Conservation (phyloP, 805 yeast species). For the Candida chilensis region DNA sequence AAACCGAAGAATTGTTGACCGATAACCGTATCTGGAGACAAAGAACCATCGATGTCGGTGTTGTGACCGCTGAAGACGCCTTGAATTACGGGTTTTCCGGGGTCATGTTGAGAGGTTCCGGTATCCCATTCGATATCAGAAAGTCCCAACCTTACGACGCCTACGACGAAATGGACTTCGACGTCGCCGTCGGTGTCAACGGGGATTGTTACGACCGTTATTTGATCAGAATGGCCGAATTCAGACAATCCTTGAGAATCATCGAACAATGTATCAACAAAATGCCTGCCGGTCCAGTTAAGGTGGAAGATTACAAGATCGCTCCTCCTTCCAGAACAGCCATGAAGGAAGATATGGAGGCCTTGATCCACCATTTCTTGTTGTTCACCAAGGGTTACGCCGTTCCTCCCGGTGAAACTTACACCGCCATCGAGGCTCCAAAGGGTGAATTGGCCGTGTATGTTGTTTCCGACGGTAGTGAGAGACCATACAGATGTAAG, state of each 20-base stretch:
- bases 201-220: slow-evolving; percentile 93
- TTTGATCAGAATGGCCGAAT: slow-evolving; percentile 83
- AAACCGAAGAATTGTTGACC: slow-evolving; percentile 80
- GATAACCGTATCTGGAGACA: slow-evolving; percentile 91
- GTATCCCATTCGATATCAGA: slow-evolving; percentile 80
- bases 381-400: slow-evolving; percentile 82
- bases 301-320: slow-evolving; percentile 84
- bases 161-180: slow-evolving; percentile 78
- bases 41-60: slow-evolving; percentile 75
- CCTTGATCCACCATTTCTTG: slow-evolving; percentile 82
- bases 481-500: slow-evolving; percentile 87
- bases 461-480: slow-evolving; percentile 81
- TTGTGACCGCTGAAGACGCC: slow-evolving; percentile 80
- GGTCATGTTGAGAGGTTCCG: slow-evolving; percentile 87
- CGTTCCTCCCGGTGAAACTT: slow-evolving; percentile 87
- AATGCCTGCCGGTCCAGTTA: slow-evolving; percentile 88
- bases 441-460: slow-evolving; percentile 94
- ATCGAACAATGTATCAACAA: slow-evolving; percentile 85
- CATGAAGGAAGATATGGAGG: slow-evolving; percentile 93
- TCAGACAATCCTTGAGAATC: slow-evolving; percentile 83
- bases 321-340: slow-evolving; percentile 71
- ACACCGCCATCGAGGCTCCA: slow-evolving; percentile 89
- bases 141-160: slow-evolving; percentile 88
- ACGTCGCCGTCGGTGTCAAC: slow-evolving; percentile 75
- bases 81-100: slow-evolving; percentile 74